Evolutionary conservation across 192 early-diverging fungal genomes (phyloP).

Genomic region (Polychytrium aggregatum): DNA sequence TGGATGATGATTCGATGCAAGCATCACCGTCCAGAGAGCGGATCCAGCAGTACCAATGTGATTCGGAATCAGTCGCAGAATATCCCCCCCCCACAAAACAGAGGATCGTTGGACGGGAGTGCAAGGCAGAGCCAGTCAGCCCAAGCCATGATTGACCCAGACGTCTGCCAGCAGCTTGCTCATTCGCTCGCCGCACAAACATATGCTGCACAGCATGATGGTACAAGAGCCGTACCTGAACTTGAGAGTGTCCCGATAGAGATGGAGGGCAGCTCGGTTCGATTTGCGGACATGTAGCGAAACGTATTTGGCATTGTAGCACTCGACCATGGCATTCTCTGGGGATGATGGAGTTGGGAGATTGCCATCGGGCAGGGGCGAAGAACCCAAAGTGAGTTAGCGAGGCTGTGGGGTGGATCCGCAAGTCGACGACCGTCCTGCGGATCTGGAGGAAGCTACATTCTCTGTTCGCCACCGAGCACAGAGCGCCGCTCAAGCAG

Average conservation of each 20-base stretch:
- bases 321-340: slow-evolving; percentile 76
- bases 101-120: too few species aligned
- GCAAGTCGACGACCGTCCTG: too few species aligned
- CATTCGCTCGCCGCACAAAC: too few species aligned
- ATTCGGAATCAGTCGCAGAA: neutral
- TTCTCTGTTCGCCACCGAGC: too few species aligned
- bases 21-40: neutral
- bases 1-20: neutral
- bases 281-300: slow-evolving; percentile 90
- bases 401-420: too few species aligned
- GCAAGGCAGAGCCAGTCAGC: too few species aligned
- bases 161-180: too few species aligned
- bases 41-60: neutral
- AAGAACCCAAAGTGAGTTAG: too few species aligned
- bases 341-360: slow-evolving; percentile 7
- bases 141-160: too few species aligned
- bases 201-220: too few species aligned
- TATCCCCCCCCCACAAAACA: neutral
- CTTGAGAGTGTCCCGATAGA: slow-evolving; percentile 88
- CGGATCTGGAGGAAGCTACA: too few species aligned
- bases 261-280: slow-evolving; percentile 83
- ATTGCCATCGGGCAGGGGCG: too few species aligned
- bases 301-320: slow-evolving; percentile 75
- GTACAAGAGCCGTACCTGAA: slow-evolving; percentile 56
- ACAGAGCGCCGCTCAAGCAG: neutral